Evolutionary conservation across 23 red algal genomes (phyloP).

Genomic region (Gracilaria gracilis): DNA sequence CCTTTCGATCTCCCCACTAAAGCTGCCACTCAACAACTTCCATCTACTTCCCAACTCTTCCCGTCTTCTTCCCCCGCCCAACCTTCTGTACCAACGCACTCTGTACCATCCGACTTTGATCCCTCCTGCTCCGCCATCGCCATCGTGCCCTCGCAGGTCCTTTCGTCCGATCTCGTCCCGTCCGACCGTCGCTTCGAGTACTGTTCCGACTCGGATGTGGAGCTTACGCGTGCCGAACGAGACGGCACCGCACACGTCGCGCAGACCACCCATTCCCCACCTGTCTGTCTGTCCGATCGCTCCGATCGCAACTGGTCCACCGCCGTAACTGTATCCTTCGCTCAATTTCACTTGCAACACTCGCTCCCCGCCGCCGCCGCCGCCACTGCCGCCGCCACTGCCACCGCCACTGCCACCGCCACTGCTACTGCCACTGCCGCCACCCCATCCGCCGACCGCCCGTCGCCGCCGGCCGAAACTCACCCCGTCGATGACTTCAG

Average conservation of each 20-base stretch:
- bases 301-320: conserved; percentile 10
- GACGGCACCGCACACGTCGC: conserved; percentile 42
- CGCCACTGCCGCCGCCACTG: background rate
- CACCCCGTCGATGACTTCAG: too few species aligned
- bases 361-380: background rate
- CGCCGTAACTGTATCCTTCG: background rate
- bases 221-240: conserved; percentile 44
- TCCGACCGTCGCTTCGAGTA: conserved; percentile 35
- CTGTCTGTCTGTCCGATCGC: background rate
- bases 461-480: too few species aligned
- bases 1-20: conserved; percentile 20
- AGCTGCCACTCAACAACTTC: conserved; percentile 18
- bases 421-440: background rate
- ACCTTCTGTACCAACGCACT: background rate
- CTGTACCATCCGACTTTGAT: conserved; percentile 3
- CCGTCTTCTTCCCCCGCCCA: background rate
- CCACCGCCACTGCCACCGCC: background rate
- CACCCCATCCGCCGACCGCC: background rate
- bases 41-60: conserved; percentile 1
- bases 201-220: conserved; percentile 50
- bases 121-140: background rate
- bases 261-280: conserved; percentile 28
- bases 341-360: conserved; percentile 4
- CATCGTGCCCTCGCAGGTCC: background rate
- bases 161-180: background rate